A percentile compares a stretch with the other conserved stretches of the same genome.
phyloP scores from a whole-genome alignment of 164 flowering plant species.

The Vitis cinerea region DNA sequence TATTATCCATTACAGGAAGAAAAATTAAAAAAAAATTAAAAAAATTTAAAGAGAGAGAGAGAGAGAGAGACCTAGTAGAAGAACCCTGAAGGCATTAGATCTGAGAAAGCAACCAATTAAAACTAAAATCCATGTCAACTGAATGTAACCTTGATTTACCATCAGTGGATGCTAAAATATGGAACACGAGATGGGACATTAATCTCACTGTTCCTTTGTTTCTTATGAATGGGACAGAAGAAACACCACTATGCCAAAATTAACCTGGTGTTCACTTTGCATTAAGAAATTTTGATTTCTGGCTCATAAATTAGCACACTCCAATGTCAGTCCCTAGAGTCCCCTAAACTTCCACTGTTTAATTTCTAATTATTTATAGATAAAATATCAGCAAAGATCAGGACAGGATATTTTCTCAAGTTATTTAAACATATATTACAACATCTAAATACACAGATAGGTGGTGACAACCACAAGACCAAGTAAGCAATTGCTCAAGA shows the following conservation, averaged over 20 bases:
- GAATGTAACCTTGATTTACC: not conserved
- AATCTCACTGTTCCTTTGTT: not conserved
- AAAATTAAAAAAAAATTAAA: not conserved
- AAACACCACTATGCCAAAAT: not conserved
- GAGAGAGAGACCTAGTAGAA: not conserved
- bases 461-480: not conserved
- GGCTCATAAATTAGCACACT: not conserved
- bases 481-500: too few species aligned
- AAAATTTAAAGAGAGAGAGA: too few species aligned
- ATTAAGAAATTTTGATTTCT: not conserved
- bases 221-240: not conserved
- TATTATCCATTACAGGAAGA: conserved; percentile 7
- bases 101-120: not conserved
- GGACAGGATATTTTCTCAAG: not conserved
- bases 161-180: not conserved
- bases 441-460: not conserved
- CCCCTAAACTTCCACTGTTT: not conserved
- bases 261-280: not conserved
- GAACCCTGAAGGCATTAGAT: not conserved
- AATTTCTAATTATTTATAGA: not conserved
- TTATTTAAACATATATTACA: not conserved
- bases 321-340: not conserved
- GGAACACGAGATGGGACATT: not conserved
- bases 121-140: not conserved
- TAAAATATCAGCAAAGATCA: not conserved